phyloP scores from a whole-genome alignment of 345 rosid genomes.

The Viola odorata region DNA sequence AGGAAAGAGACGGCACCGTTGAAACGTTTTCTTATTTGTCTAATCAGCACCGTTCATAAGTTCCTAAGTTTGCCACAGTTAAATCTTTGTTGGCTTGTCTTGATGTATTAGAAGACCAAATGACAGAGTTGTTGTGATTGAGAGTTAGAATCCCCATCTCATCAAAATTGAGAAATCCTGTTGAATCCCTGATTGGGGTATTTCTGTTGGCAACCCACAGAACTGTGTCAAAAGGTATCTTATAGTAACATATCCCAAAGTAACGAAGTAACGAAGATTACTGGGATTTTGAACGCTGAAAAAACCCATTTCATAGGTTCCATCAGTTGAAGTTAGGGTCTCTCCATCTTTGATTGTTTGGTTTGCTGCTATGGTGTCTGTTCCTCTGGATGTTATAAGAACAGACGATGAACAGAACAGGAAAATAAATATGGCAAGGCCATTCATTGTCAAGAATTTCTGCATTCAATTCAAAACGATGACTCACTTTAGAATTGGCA shows the following conservation, averaged over 20 bases:
- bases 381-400: neutral
- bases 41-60: neutral
- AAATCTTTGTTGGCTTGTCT: neutral
- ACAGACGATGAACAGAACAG: neutral
- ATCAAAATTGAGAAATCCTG: neutral
- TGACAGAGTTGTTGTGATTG: neutral
- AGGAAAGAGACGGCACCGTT: too few relatives aligned
- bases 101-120: slow-evolving; percentile 1
- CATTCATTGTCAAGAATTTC: neutral
- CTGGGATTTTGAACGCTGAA: neutral
- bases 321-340: slow-evolving; percentile 1
- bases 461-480: neutral
- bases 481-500: neutral
- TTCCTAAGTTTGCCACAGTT: neutral
- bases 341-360: slow-evolving; percentile 2
- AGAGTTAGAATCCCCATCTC: neutral
- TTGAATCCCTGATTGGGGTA: neutral
- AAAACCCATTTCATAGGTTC: neutral
- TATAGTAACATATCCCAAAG: neutral
- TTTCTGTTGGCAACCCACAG: slow-evolving; percentile 7
- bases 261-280: neutral
- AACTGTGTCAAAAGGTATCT: neutral
- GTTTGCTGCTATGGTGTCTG: neutral
- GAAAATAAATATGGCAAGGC: neutral
- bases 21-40: too few relatives aligned